phyloP scores from a whole-genome alignment of 176 grass and related monocot genomes.

The Thalia dealbata region DNA sequence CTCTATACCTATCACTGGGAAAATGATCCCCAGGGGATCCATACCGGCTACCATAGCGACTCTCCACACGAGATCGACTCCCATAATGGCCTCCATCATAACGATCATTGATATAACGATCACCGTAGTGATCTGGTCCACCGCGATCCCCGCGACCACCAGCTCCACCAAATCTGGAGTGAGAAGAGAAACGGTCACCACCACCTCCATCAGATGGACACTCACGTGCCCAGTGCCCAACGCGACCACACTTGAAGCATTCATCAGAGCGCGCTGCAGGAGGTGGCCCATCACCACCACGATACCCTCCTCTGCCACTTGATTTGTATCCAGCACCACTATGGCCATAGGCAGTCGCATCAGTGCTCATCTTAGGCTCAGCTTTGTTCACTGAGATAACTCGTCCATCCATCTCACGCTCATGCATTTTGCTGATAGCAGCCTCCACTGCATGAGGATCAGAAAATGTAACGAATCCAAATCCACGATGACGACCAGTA shows the following conservation, averaged over 20 bases:
- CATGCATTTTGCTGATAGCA: slow-evolving; percentile 71
- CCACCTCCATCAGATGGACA: slow-evolving; percentile 42
- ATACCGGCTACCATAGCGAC: slow-evolving; percentile 51
- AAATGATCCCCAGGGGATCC: slow-evolving; percentile 54
- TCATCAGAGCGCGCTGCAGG: slow-evolving; percentile 35
- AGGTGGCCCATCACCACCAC: slow-evolving; percentile 46
- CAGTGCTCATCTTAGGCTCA: slow-evolving; percentile 55
- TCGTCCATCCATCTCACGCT: slow-evolving; percentile 47
- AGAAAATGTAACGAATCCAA: slow-evolving; percentile 77
- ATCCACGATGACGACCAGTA: slow-evolving; percentile 62
- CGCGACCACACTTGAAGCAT: slow-evolving; percentile 62
- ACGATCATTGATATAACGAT: slow-evolving; percentile 22
- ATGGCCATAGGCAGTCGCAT: slow-evolving; percentile 36
- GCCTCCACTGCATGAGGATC: slow-evolving; percentile 42
- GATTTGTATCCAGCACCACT: slow-evolving; percentile 31
- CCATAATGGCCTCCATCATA: slow-evolving; percentile 43
- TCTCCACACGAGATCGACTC: too few species aligned
- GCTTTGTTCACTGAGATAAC: slow-evolving; percentile 68
- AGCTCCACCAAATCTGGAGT: slow-evolving; percentile 47
- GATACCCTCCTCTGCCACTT: slow-evolving; percentile 73
- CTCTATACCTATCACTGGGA: slow-evolving; percentile 70
- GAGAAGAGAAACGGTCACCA: slow-evolving; percentile 46
- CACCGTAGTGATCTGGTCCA: slow-evolving; percentile 60
- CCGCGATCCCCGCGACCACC: slow-evolving; percentile 39
- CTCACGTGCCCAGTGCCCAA: slow-evolving; percentile 65